These are phyloP conservation scores for Tuber aestivum DNA, from an alignment of 495 filamentous ascomycete species.

Conservation along the genomic window DNA sequence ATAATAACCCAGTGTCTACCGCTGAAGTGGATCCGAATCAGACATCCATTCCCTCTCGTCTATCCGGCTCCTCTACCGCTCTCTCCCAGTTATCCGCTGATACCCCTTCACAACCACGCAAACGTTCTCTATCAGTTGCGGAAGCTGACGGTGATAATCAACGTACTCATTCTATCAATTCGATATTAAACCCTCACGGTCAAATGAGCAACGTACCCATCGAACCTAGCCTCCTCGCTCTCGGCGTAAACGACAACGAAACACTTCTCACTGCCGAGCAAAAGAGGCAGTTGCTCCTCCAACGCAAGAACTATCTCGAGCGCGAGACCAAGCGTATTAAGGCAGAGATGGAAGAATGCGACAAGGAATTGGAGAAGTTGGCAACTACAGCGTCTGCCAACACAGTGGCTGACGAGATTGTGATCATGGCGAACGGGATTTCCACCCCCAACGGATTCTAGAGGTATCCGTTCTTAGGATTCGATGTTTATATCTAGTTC, in stretches of 20 bases:
- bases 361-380: constrained; percentile 32
- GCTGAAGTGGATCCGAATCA: not conserved
- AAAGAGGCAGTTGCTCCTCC: constrained; percentile 41
- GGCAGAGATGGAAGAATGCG: constrained; percentile 37
- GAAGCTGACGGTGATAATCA: constrained; percentile 50
- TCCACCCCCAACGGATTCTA: not conserved
- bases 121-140: constrained; percentile 59
- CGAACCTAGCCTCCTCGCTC: constrained; percentile 48
- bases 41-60: not conserved
- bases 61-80: not conserved
- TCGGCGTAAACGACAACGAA: constrained; percentile 37
- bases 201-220: constrained; percentile 48
- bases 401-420: not conserved
- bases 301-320: constrained; percentile 43
- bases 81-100: constrained; percentile 13
- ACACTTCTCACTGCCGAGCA: constrained; percentile 31
- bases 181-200: constrained; percentile 63
- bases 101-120: constrained; percentile 54
- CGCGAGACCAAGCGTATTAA: constrained; percentile 37
- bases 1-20: not conserved
- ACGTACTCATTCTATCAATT: constrained; percentile 71
- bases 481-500: not conserved
- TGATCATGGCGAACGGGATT: not conserved
- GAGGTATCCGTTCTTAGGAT: not conserved
- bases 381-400: not conserved